These are phyloP conservation scores for Fraxinus floribunda DNA, from an alignment of 305 asterid species.

Conservation along the genomic window DNA sequence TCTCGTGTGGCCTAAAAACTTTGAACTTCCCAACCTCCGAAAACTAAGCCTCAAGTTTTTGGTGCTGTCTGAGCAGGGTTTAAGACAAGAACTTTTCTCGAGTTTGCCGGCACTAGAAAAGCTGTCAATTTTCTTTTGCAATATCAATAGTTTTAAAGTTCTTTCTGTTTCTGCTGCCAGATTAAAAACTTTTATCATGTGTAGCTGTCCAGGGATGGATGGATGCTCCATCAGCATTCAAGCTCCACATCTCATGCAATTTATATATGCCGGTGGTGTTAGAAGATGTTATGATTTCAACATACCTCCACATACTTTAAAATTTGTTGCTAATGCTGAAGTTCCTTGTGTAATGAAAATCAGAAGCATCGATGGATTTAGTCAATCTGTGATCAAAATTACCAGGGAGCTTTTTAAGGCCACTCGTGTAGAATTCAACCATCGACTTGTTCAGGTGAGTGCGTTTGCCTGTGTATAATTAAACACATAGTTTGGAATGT, in stretches of 20 bases:
- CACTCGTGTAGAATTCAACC: neutral
- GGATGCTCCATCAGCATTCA: conserved; percentile 7
- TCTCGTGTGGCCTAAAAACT: neutral
- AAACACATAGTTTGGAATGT: neutral
- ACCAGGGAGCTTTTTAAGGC: conserved; percentile 17
- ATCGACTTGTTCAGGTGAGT: conserved; percentile 23
- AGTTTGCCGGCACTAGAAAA: conserved; percentile 19
- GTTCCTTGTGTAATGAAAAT: neutral
- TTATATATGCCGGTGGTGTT: conserved; percentile 2
- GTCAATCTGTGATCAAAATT: conserved; percentile 7
- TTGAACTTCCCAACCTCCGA: conserved; percentile 20
- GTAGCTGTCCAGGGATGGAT: neutral
- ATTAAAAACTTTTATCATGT: conserved; percentile 7
- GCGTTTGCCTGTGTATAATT: neutral
- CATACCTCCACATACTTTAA: neutral
- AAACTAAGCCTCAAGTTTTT: conserved; percentile 12
- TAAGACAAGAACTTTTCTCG: neutral
- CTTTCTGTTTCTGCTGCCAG: neutral
- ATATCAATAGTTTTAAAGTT: neutral
- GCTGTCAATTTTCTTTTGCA: conserved; percentile 18
- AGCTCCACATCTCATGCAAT: conserved; percentile 4
- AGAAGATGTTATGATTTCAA: neutral
- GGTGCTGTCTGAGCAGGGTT: neutral
- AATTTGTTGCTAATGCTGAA: conserved; percentile 6
- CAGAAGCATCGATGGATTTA: neutral